Conservation (phyloP, 2,329 filamentous ascomycete species). For the Nothophoma quercina region DNA sequence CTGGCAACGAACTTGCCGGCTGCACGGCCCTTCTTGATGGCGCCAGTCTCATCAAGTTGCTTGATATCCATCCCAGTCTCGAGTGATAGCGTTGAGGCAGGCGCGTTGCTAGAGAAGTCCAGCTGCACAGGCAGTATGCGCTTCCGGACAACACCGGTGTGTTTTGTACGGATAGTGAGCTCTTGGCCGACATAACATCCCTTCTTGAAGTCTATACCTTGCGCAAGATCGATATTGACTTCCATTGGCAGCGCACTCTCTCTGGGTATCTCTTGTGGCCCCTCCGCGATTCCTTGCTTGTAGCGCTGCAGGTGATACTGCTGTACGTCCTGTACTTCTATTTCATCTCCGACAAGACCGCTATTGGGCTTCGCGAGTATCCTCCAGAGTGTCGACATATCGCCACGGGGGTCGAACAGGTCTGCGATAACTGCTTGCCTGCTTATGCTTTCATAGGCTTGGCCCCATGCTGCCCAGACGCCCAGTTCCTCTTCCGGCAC, state of each 20-base stretch:
- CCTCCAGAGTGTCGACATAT: slow-evolving; percentile 15
- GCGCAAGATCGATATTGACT: slow-evolving; percentile 85
- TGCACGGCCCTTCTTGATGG: slow-evolving; percentile 63
- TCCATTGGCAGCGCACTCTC: slow-evolving; percentile 83
- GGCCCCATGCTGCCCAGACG: slow-evolving; percentile 78
- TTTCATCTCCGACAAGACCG: slow-evolving; percentile 3
- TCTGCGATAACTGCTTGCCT: slow-evolving; percentile 15
- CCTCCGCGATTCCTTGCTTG: slow-evolving; percentile 82
- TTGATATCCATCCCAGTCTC: slow-evolving; percentile 62
- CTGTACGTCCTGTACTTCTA: slow-evolving; percentile 37
- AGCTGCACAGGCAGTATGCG: slow-evolving; percentile 82
- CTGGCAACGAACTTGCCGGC: slow-evolving; percentile 82
- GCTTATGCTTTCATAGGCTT: slow-evolving; percentile 13
- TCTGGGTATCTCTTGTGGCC: slow-evolving; percentile 76
- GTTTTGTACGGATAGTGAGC: slow-evolving; percentile 92
- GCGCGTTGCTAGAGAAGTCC: slow-evolving; percentile 55
- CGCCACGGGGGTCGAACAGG: slow-evolving; percentile 34
- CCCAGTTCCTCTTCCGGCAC: slow-evolving; percentile 67
- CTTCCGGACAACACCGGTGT: slow-evolving; percentile 92
- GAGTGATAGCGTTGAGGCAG: background rate
- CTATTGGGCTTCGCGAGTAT: slow-evolving; percentile 13
- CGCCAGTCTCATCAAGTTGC: slow-evolving; percentile 55
- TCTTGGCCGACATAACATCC: slow-evolving; percentile 98
- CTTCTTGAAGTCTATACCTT: slow-evolving; percentile 90
- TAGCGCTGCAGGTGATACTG: slow-evolving; percentile 81